These are phyloP conservation scores for Ramularia endophylla DNA, from an alignment of 2,329 filamentous ascomycete genomes.

Conservation along the genomic window DNA sequence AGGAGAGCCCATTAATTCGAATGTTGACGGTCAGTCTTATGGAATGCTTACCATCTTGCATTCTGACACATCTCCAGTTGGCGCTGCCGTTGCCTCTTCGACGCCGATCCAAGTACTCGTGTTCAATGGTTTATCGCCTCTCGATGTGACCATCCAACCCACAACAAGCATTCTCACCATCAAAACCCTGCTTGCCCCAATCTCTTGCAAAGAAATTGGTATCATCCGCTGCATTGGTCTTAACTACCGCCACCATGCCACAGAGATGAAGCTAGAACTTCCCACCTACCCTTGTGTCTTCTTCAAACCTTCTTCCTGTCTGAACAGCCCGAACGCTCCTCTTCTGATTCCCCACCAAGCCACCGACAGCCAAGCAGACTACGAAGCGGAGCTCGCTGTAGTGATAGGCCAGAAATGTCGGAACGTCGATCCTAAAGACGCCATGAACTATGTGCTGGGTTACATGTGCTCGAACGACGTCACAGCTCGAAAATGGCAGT, in stretches of 20 bases:
- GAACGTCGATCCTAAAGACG: conserved; percentile 36
- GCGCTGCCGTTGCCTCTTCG: neutral
- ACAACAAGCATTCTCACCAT: conserved; percentile 5
- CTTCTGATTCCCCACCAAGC: conserved; percentile 9
- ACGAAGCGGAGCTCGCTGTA: conserved; percentile 46
- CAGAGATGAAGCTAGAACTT: conserved; percentile 7
- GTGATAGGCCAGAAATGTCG: conserved; percentile 50
- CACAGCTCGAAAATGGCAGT: conserved; percentile 7
- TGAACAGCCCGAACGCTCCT: conserved; percentile 5
- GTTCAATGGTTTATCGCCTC: conserved; percentile 37
- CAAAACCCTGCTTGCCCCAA: conserved; percentile 3
- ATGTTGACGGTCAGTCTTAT: neutral
- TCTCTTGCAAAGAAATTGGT: conserved; percentile 3
- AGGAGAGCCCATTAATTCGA: neutral
- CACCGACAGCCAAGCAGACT: conserved; percentile 39
- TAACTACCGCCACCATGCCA: conserved; percentile 7
- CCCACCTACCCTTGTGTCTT: conserved; percentile 9
- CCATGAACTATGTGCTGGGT: conserved; percentile 3
- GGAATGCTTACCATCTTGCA: neutral
- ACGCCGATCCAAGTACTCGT: conserved; percentile 48
- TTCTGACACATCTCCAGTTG: neutral
- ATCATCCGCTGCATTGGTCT: conserved; percentile 8
- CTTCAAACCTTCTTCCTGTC: conserved; percentile 10
- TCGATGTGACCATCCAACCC: neutral
- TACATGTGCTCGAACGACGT: conserved; percentile 7